Evolutionary conservation across 495 filamentous ascomycete species (phyloP).

Genomic region (Penicillium samsonianum): DNA sequence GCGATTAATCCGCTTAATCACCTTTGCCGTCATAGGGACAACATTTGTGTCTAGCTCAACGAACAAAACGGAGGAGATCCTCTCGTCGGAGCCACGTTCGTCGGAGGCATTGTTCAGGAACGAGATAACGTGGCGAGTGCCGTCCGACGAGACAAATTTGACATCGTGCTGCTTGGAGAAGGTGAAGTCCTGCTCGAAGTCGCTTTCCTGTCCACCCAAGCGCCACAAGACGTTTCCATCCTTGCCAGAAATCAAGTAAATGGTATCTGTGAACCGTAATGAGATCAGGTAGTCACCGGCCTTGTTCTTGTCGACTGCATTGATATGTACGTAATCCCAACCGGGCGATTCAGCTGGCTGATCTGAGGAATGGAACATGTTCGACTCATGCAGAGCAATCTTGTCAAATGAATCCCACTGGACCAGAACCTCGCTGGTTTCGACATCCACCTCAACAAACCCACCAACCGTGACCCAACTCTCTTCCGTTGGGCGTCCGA

Average conservation of each 20-base stretch:
- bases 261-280: conserved; percentile 54
- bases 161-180: conserved; percentile 66
- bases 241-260: conserved; percentile 59
- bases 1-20: conserved; percentile 43
- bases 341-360: conserved; percentile 22
- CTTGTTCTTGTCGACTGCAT: conserved; percentile 45
- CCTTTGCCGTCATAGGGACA: conserved; percentile 45
- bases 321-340: conserved; percentile 48
- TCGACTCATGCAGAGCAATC: conserved; percentile 42
- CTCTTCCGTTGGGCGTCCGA: conserved; percentile 43
- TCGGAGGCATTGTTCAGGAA: conserved; percentile 58
- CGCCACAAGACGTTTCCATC: conserved; percentile 61
- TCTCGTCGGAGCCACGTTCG: conserved; percentile 40
- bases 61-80: conserved; percentile 53
- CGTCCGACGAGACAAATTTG: conserved; percentile 52
- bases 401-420: conserved; percentile 51
- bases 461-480: conserved; percentile 43
- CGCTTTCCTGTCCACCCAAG: conserved; percentile 49
- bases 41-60: conserved; percentile 51
- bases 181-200: conserved; percentile 48
- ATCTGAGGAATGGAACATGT: conserved; percentile 48
- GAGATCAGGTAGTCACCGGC: conserved; percentile 61
- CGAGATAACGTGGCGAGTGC: conserved; percentile 52
- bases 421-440: conserved; percentile 46
- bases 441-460: conserved; percentile 50